Evolutionary conservation across 2,329 filamentous ascomycete species (phyloP).

Genomic region (Scedosporium minutisporum): DNA sequence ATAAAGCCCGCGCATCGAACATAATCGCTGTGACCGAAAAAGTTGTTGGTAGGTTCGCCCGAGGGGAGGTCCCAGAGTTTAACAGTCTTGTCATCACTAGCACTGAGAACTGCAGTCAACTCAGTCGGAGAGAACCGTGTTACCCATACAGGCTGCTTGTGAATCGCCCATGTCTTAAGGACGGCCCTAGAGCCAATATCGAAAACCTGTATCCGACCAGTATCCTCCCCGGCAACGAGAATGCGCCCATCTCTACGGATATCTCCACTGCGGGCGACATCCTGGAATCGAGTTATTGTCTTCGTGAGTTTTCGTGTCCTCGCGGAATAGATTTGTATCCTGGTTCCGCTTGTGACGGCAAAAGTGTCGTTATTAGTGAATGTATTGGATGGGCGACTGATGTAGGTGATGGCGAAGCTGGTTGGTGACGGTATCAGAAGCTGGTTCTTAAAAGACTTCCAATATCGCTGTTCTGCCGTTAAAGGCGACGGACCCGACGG

Average conservation of each 20-base stretch:
- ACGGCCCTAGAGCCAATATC: slow-evolving; percentile 83
- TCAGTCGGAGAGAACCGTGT: slow-evolving; percentile 88
- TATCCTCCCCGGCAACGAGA: slow-evolving; percentile 83
- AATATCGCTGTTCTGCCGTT: slow-evolving; percentile 91
- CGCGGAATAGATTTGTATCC: slow-evolving; percentile 88
- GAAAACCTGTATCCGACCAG: slow-evolving; percentile 88
- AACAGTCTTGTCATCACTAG: slow-evolving; percentile 87
- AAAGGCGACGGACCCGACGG: slow-evolving; percentile 72
- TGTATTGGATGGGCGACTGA: slow-evolving; percentile 48
- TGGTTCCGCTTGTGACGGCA: slow-evolving; percentile 86
- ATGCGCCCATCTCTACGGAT: slow-evolving; percentile 83
- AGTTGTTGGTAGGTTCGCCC: slow-evolving; percentile 64
- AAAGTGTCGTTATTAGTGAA: slow-evolving; percentile 58
- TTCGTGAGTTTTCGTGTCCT: slow-evolving; percentile 86
- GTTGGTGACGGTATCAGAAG: slow-evolving; percentile 85
- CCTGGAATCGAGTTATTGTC: slow-evolving; percentile 88
- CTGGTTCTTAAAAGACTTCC: slow-evolving; percentile 89
- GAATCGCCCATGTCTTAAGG: slow-evolving; percentile 87
- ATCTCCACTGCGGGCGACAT: slow-evolving; percentile 81
- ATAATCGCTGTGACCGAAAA: slow-evolving; percentile 85
- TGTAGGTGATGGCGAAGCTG: slow-evolving; percentile 81
- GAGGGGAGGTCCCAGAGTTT: slow-evolving; percentile 88
- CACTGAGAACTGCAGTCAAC: slow-evolving; percentile 76
- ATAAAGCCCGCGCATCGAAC: slow-evolving; percentile 82
- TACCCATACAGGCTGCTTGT: slow-evolving; percentile 89